Evolutionary conservation across 148 eudicot genomes (phyloP).

Genomic region (Limonium bicolor): DNA sequence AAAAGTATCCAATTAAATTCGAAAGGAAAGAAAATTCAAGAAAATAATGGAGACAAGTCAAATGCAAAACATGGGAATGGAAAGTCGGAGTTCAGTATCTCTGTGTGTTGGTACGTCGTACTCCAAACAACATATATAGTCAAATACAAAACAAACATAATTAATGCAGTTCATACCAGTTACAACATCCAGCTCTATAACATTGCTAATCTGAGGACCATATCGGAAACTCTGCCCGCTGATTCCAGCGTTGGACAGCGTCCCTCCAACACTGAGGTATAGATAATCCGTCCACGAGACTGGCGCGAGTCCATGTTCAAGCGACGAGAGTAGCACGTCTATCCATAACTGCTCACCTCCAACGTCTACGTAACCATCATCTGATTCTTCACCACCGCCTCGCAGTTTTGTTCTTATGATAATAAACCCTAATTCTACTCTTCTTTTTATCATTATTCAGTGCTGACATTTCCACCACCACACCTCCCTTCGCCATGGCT

Average conservation of each 20-base stretch:
- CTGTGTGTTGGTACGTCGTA: background rate
- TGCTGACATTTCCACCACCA: conserved; percentile 55
- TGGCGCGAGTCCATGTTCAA: conserved; percentile 60
- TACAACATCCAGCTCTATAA: conserved; percentile 63
- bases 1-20: no score
- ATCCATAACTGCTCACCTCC: conserved; percentile 82
- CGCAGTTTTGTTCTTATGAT: background rate
- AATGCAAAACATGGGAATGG: no score
- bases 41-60: no score
- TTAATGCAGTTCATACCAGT: conserved; percentile 57
- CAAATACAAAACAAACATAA: conserved; percentile 2
- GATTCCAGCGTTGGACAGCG: conserved; percentile 81
- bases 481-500: conserved; percentile 45
- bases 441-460: background rate
- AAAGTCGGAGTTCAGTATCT: conserved; percentile 10
- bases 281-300: conserved; percentile 96
- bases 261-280: conserved; percentile 76
- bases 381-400: conserved; percentile 3
- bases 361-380: conserved; percentile 48
- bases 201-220: conserved; percentile 90
- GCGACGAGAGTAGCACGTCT: conserved; percentile 35
- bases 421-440: background rate
- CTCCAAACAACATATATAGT: no score
- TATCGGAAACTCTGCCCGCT: conserved; percentile 81
- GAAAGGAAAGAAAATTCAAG: no score